These are phyloP conservation scores for Xylaria bambusicola DNA, from an alignment of 495 filamentous ascomycete species.

Conservation along the genomic window DNA sequence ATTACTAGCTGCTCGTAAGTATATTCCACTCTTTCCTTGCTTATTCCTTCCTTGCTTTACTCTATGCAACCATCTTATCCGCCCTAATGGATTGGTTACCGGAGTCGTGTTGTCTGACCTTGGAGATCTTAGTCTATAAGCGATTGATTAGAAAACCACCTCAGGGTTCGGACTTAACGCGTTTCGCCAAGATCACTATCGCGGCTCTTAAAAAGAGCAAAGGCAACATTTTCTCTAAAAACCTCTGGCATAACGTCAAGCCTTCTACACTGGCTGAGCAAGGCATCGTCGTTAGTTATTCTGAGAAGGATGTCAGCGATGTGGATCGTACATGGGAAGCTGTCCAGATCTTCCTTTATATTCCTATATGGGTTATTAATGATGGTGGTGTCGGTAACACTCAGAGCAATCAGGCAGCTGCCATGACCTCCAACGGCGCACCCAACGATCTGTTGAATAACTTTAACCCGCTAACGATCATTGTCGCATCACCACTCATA, in stretches of 20 bases:
- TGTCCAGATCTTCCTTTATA: constrained; percentile 57
- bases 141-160: constrained; percentile 41
- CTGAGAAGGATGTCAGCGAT: constrained; percentile 53
- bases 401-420: constrained; percentile 14
- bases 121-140: constrained; percentile 37
- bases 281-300: constrained; percentile 44
- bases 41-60: background rate
- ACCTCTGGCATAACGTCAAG: constrained; percentile 52
- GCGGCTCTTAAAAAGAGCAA: constrained; percentile 45
- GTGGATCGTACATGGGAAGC: constrained; percentile 49
- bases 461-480: constrained; percentile 65
- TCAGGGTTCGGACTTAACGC: constrained; percentile 42
- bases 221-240: constrained; percentile 48
- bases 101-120: constrained; percentile 6
- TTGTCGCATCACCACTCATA: constrained; percentile 66
- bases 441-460: constrained; percentile 66
- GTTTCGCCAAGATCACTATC: constrained; percentile 41
- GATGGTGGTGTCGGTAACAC: constrained; percentile 50
- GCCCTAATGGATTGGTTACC: too few species aligned
- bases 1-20: constrained; percentile 32
- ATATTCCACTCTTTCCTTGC: background rate
- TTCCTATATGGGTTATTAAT: constrained; percentile 54
- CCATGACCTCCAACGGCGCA: constrained; percentile 56
- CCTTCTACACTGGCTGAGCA: constrained; percentile 45
- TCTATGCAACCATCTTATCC: background rate